Conservation (phyloP, 257 asterid species). For the Salvia splendens region DNA sequence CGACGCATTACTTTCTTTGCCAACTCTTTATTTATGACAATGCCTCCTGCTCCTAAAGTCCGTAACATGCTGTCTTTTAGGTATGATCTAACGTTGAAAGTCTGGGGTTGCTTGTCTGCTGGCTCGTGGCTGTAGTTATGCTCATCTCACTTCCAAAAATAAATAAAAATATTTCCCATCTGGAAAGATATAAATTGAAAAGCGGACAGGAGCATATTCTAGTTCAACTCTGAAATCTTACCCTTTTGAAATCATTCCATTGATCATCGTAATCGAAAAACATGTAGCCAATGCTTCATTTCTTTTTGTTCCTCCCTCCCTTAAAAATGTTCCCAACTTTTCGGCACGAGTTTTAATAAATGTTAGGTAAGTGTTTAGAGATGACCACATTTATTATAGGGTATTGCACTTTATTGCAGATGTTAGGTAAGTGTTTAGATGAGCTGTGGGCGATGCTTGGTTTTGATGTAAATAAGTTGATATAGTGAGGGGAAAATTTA, state of each 20-base stretch:
- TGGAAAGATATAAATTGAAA: background rate
- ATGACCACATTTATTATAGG: no score
- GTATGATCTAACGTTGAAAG: conserved; percentile 46
- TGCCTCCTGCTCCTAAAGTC: conserved; percentile 95
- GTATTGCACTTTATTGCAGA: no score
- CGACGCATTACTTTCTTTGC: conserved; percentile 94
- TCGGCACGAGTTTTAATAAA: no score
- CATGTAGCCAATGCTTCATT: background rate
- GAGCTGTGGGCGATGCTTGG: no score
- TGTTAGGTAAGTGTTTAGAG: no score
- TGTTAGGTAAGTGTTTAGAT: no score
- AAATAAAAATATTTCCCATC: background rate
- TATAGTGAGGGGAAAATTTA: no score
- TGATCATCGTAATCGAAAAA: background rate
- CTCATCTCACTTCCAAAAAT: background rate
- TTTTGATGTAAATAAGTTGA: no score
- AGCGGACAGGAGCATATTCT: background rate
- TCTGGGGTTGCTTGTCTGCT: conserved; percentile 23
- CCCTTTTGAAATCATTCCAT: background rate
- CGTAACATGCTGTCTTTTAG: conserved; percentile 96
- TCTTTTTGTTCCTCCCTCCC: background rate
- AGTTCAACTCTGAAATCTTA: background rate
- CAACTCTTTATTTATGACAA: conserved; percentile 91
- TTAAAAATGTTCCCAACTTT: no score
- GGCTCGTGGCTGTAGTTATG: background rate